Conservation (phyloP, 352 stramenopile species). For the Phytophthora brassicae region DNA sequence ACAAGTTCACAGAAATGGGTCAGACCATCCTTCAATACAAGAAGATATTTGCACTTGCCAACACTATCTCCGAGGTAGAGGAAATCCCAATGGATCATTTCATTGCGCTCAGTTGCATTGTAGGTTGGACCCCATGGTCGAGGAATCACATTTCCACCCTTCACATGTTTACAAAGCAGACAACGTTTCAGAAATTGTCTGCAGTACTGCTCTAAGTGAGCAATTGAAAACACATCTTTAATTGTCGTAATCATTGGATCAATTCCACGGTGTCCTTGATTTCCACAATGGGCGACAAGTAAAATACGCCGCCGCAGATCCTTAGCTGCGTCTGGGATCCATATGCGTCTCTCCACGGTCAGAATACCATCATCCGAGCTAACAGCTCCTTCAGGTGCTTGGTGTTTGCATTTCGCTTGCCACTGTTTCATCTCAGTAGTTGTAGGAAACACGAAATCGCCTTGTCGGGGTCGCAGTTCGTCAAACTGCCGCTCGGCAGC, state of each 20-base stretch:
- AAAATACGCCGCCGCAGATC: neutral
- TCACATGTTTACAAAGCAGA: too few species aligned
- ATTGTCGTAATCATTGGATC: too few species aligned
- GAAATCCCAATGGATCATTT: slow-evolving; percentile 14
- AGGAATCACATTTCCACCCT: too few species aligned
- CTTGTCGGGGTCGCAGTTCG: neutral
- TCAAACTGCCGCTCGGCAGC: neutral
- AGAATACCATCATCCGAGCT: neutral
- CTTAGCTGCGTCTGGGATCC: neutral
- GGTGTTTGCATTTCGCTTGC: neutral
- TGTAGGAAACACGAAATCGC: neutral
- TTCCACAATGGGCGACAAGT: neutral
- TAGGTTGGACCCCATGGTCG: too few species aligned
- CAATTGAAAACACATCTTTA: too few species aligned
- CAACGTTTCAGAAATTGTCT: too few species aligned
- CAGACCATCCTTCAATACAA: neutral
- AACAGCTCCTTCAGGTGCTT: neutral
- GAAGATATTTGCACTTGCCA: neutral
- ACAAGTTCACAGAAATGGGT: neutral
- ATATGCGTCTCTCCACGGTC: neutral
- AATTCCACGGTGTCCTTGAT: neutral
- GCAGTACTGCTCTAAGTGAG: too few species aligned
- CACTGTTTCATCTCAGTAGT: neutral
- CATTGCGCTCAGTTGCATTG: too few species aligned
- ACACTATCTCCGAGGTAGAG: neutral